Conservation (phyloP, 768 basidiomycete genomes). For the Rhizopogon vesiculosus region DNA sequence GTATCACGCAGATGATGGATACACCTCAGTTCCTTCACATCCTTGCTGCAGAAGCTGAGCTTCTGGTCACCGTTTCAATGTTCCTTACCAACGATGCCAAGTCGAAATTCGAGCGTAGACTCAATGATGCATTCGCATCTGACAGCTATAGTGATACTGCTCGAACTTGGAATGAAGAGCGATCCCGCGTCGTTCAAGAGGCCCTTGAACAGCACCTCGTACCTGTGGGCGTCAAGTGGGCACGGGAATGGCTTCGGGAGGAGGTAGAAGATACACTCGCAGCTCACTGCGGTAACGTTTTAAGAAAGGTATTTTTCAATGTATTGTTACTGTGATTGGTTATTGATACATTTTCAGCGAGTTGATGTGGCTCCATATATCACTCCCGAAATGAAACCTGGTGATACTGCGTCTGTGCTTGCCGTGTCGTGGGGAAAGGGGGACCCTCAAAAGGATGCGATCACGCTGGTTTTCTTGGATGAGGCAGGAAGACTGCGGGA, state of each 20-base stretch:
- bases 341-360: conserved; percentile 44
- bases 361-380: conserved; percentile 78
- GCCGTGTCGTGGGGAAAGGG: conserved; percentile 95
- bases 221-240: conserved; percentile 83
- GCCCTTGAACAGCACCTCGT: conserved; percentile 79
- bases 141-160: conserved; percentile 83
- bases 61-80: conserved; percentile 75
- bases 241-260: conserved; percentile 81
- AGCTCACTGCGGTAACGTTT: conserved; percentile 54
- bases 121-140: conserved; percentile 81
- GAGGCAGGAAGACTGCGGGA: conserved; percentile 89
- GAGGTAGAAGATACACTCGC: conserved; percentile 87
- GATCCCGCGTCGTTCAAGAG: conserved; percentile 73
- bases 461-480: conserved; percentile 82
- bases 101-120: conserved; percentile 63
- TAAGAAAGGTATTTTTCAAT: conserved; percentile 55
- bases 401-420: conserved; percentile 74
- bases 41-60: conserved; percentile 85
- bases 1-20: conserved; percentile 61
- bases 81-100: conserved; percentile 58
- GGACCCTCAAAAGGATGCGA: conserved; percentile 87
- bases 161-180: conserved; percentile 87
- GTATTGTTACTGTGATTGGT: background rate
- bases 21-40: conserved; percentile 86
- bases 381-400: conserved; percentile 57